Evolutionary conservation across 371 early-diverging fungal species (phyloP).

Genomic region (Syncephalastrum contaminatum): DNA sequence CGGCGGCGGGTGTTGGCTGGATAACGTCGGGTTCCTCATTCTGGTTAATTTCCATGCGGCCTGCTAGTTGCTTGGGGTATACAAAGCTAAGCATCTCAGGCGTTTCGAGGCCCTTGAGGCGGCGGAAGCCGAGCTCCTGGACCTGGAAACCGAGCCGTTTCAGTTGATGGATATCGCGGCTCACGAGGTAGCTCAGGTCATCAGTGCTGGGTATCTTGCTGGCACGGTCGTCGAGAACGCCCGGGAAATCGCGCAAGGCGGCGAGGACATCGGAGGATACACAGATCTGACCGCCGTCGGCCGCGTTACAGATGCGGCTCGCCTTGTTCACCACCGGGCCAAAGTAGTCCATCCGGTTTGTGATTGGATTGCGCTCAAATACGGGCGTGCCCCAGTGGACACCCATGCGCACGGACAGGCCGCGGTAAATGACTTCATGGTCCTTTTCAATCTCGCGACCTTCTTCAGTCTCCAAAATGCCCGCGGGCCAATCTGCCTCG

Average conservation of each 20-base stretch:
- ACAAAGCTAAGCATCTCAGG: slow-evolving; percentile 82
- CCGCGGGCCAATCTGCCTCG: slow-evolving; percentile 89
- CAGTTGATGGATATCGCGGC: slow-evolving; percentile 59
- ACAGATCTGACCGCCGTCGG: slow-evolving; percentile 93
- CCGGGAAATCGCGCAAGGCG: slow-evolving; percentile 46
- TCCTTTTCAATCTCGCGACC: slow-evolving; percentile 74
- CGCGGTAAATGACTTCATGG: slow-evolving; percentile 73
- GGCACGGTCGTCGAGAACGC: slow-evolving; percentile 30
- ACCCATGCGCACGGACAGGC: slow-evolving; percentile 93
- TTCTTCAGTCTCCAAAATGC: slow-evolving; percentile 80
- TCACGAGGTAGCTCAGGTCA: slow-evolving; percentile 31
- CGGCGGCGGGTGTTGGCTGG: neutral
- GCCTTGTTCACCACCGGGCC: slow-evolving; percentile 93
- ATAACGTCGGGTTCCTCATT: slow-evolving; percentile 17
- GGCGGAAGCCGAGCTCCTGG: slow-evolving; percentile 78
- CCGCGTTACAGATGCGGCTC: slow-evolving; percentile 81
- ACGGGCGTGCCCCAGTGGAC: slow-evolving; percentile 93
- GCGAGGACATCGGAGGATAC: slow-evolving; percentile 65
- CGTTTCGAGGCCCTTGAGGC: slow-evolving; percentile 90
- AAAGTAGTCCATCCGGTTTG: slow-evolving; percentile 95
- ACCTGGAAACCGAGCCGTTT: slow-evolving; percentile 71
- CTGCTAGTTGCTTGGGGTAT: slow-evolving; percentile 60
- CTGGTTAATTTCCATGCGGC: slow-evolving; percentile 33
- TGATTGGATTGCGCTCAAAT: slow-evolving; percentile 88
- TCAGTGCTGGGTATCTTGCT: neutral